Evolutionary conservation across 805 yeast genomes (phyloP).

Genomic region (Hanseniaspora occidentalis): DNA sequence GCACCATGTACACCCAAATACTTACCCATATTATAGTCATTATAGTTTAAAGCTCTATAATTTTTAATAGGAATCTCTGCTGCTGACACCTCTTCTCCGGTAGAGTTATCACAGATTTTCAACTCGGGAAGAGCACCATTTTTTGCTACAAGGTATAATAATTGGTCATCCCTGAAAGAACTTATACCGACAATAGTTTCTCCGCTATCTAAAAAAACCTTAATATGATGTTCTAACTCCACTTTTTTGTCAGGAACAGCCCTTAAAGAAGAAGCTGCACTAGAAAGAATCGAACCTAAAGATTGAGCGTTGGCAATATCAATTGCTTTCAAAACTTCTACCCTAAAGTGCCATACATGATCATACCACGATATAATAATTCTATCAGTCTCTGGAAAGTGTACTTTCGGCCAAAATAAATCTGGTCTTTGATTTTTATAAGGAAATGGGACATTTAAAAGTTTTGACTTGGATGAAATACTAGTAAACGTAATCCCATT

Average conservation of each 20-base stretch:
- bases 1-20: slow-evolving; percentile 28
- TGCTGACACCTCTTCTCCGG: slow-evolving; percentile 62
- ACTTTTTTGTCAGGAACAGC: slow-evolving; percentile 31
- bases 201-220: slow-evolving; percentile 28
- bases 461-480: slow-evolving; percentile 33
- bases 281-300: slow-evolving; percentile 23
- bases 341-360: slow-evolving; percentile 57
- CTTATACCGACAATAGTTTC: slow-evolving; percentile 65
- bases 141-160: slow-evolving; percentile 31
- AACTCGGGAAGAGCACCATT: slow-evolving; percentile 50
- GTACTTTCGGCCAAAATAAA: slow-evolving; percentile 70
- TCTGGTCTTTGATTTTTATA: slow-evolving; percentile 50
- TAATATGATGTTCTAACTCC: slow-evolving; percentile 25
- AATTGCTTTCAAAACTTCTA: slow-evolving; percentile 23
- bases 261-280: slow-evolving; percentile 36
- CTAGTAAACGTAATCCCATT: slow-evolving; percentile 63
- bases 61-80: slow-evolving; percentile 64
- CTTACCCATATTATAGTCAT: slow-evolving; percentile 64
- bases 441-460: slow-evolving; percentile 47
- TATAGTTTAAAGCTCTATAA: slow-evolving; percentile 49
- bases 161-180: slow-evolving; percentile 57
- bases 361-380: slow-evolving; percentile 75
- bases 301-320: slow-evolving; percentile 10
- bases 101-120: slow-evolving; percentile 47
- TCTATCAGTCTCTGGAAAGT: slow-evolving; percentile 50